Evolutionary conservation across 2,329 filamentous ascomycete species (phyloP), one percentile per base, ranked within the genome.

Genomic region (Scolecobasidium constrictum): DNA sequence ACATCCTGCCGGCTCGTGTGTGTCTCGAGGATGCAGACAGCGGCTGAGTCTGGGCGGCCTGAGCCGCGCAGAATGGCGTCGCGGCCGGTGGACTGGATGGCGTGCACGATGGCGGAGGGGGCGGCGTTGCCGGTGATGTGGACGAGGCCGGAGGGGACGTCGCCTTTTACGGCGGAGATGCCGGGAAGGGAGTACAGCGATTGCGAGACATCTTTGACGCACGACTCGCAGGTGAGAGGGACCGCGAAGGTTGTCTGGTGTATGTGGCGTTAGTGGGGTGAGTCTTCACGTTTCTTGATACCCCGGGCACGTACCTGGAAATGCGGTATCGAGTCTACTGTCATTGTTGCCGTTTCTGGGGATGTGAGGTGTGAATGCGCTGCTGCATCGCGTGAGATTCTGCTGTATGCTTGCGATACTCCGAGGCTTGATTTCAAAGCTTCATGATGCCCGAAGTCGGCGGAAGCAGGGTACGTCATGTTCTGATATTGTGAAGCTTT

Each of bases 1-100:
- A 79, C 73, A 45, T 63, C 61, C 9, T n/a, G 9, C 9, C 26
- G 26, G 28, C 62, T 66, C 36, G 78, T 73, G 56, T 86, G 79
- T 44, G 86, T 93, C 69, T 98, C 92, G 47, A 98, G 77, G 56
- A 98, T 96, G 64, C 88, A 94, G 35, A 98, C 92, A 35, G 90
- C 86, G 21, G 87, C 85, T 88, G 86, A 86, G 64, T 95, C 81
- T 57, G 86, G 81, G 53, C 73, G 75, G 49, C 92, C 92, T 46
- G 83, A 88, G 43, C 92, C 92, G 52, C 92, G 81, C 45, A 98
- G 67, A 56, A 98, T 95, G 36, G 90, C 90, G 74, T 96, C 90
- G 56, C 87, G 78, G 41, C 92, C 92, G 7, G 88, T 95, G 35
- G 74, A 72, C 66, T 95, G 84, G 49, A 96, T 94, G 5, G 90